phyloP scores from a whole-genome alignment of 192 early-diverging fungal species.

The Coemansia sp. region DNA sequence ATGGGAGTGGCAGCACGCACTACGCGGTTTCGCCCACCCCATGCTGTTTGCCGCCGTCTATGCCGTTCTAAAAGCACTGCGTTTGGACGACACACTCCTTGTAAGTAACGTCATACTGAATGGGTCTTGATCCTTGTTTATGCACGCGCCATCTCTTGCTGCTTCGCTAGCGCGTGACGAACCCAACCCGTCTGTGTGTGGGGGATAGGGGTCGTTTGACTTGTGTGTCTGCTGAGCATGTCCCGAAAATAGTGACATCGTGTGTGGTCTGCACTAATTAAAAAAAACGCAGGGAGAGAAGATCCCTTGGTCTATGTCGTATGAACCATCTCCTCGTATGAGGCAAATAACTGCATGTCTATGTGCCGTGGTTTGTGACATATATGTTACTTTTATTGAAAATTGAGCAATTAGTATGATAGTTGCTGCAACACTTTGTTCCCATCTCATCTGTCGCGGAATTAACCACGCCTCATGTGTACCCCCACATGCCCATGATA shows the following conservation, averaged over 20 bases:
- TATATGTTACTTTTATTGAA: not conserved
- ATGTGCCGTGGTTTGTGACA: not conserved
- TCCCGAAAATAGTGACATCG: not conserved
- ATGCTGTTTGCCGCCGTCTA: constrained; percentile 81
- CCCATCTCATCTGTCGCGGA: constrained; percentile 9
- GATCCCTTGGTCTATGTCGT: not conserved
- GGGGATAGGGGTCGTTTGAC: not conserved
- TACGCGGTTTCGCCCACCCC: constrained; percentile 86
- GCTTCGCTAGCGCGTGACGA: constrained; percentile 1
- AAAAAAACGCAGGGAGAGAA: not conserved
- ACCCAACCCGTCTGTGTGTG: not conserved
- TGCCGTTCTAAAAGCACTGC: constrained; percentile 60
- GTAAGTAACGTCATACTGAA: constrained; percentile 57
- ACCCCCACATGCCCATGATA: not conserved
- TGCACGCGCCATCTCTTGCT: not conserved
- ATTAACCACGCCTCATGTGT: constrained; percentile 7
- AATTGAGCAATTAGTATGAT: not conserved
- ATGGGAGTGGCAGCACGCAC: constrained; percentile 88
- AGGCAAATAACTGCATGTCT: not conserved
- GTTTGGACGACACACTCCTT: constrained; percentile 64
- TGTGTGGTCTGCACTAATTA: not conserved
- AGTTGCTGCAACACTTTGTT: not conserved
- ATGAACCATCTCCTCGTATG: not conserved
- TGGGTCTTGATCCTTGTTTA: not conserved
- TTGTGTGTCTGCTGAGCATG: not conserved